Evolutionary conservation across 2,329 filamentous ascomycete genomes (phyloP).

Genomic region (Microdochium bolleyi): DNA sequence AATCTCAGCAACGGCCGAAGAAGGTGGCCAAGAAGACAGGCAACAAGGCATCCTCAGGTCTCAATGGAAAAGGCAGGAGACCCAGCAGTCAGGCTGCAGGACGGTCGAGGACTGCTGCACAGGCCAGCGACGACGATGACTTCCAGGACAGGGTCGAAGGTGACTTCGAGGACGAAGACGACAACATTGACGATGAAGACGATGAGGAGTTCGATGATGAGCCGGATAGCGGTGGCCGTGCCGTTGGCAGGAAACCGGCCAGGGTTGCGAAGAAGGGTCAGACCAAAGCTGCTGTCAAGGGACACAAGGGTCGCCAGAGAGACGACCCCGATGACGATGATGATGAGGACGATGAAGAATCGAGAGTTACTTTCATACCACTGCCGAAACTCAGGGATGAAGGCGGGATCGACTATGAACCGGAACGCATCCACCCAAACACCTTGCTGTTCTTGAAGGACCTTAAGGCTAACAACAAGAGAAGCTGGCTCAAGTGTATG

Average conservation of each 20-base stretch:
- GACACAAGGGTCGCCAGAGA: constrained; percentile 6
- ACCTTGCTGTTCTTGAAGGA: constrained; percentile 50
- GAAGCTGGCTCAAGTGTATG: constrained; percentile 51
- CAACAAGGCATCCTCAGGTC: neutral
- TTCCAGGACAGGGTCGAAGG: constrained; percentile 12
- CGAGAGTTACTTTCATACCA: constrained; percentile 31
- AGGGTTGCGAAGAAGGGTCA: constrained; percentile 7
- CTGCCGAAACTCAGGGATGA: constrained; percentile 30
- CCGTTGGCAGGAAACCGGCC: constrained; percentile 9
- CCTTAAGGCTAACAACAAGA: constrained; percentile 50
- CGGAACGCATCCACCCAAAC: constrained; percentile 46
- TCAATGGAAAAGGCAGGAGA: neutral
- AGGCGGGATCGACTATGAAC: constrained; percentile 38
- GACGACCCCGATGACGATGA: constrained; percentile 27
- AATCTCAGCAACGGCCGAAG: neutral
- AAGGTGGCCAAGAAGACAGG: neutral
- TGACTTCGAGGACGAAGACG: constrained; percentile 11
- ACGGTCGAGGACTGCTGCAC: neutral
- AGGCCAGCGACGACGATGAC: constrained; percentile 12
- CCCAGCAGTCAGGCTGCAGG: neutral
- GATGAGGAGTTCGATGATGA: constrained; percentile 9
- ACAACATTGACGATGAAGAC: constrained; percentile 2
- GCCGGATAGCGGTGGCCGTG: constrained; percentile 11
- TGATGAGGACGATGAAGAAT: constrained; percentile 23
- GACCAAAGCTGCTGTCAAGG: constrained; percentile 20